A percentile compares a stretch with the other conserved stretches of the same genome.
These are phyloP conservation scores for Neonectria sp. DNA, from an alignment of 2,329 filamentous ascomycete species.

Conservation along the genomic window DNA sequence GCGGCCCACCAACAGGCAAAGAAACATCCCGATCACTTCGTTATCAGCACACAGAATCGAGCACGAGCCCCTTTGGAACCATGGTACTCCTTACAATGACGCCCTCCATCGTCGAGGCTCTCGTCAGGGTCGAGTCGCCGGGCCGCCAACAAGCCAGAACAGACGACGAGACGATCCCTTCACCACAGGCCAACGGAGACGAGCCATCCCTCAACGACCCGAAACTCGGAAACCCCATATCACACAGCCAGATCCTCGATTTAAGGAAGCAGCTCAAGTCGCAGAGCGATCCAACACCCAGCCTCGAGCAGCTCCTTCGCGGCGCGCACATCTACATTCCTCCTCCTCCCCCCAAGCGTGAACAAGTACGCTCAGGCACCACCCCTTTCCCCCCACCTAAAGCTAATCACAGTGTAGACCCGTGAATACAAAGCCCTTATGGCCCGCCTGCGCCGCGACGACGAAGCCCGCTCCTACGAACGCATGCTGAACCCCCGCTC, in stretches of 20 bases:
- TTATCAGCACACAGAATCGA: neutral
- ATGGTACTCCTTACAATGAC: slow-evolving; percentile 90
- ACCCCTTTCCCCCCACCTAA: neutral
- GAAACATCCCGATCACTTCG: neutral
- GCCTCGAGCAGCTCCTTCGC: slow-evolving; percentile 79
- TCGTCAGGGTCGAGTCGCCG: slow-evolving; percentile 57
- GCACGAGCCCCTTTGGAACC: neutral
- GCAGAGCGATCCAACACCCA: slow-evolving; percentile 54
- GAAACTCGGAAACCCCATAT: slow-evolving; percentile 76
- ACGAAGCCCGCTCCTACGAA: slow-evolving; percentile 87
- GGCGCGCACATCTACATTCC: slow-evolving; percentile 81
- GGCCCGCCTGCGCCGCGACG: slow-evolving; percentile 84
- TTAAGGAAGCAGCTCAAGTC: slow-evolving; percentile 69
- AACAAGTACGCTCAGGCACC: slow-evolving; percentile 72
- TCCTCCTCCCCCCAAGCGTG: slow-evolving; percentile 84
- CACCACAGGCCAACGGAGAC: slow-evolving; percentile 50
- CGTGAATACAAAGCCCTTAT: slow-evolving; percentile 90
- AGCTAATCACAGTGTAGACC: slow-evolving; percentile 64
- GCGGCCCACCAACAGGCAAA: neutral
- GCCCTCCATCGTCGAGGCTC: slow-evolving; percentile 73
- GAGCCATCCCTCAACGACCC: slow-evolving; percentile 68
- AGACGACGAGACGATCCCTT: slow-evolving; percentile 35
- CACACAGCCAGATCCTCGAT: slow-evolving; percentile 77
- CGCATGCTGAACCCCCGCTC: slow-evolving; percentile 79
- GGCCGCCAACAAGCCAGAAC: slow-evolving; percentile 20